Base-by-base conservation (phyloP, 306 rosid genomes). In the Canavalia ensiformis region DNA sequence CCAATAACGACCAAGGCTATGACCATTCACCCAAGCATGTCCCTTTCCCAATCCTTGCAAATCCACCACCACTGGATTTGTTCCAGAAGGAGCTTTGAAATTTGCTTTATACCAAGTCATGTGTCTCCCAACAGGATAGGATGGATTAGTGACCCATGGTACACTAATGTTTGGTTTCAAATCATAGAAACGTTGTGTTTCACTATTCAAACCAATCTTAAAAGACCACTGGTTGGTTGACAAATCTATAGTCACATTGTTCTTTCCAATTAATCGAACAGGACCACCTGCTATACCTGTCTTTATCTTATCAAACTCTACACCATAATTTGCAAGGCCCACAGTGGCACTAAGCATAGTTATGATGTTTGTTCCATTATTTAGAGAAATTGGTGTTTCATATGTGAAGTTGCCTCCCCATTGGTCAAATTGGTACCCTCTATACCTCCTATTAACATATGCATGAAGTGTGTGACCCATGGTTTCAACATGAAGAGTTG, bases 1-100 rank as follows among this genome's bases (percentile, higher is more conserved):
- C 80, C 80, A 78, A 44, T 62, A 77, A 30, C 83, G 68, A 1
- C 83, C 80, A 12, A 83, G 72, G 76, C 76, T 78, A 3, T 45
- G 37, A 5, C 86, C 83, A 62, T 78, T 83, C 54, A 67, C 72
- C 72, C 80, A 83, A 7, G 80, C 86, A 18, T 78, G 83, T 10
- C 86, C 86, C n/a, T 44, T 42, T 1, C 72, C 83, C 57, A 78
- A 25, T 4, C 87, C 80, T 50, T 45, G 52, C 59, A 78, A 84
- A 31, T 78, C 84, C 41, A 73, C 76, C 11, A 73, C 83, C n/a
- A 66, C 81, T 8, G 81, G 87, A 29, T 78, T 68, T 0, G 44
- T 67, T 5, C 81, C 77, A 0, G 34, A 46, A 18, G 77, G 81
- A 9, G 83, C 31, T 13, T 84, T 56, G 62, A 78, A 72, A 1